Evolutionary conservation across 1,284 basidiomycete species (phyloP).

Genomic region (Athelia sp.): DNA sequence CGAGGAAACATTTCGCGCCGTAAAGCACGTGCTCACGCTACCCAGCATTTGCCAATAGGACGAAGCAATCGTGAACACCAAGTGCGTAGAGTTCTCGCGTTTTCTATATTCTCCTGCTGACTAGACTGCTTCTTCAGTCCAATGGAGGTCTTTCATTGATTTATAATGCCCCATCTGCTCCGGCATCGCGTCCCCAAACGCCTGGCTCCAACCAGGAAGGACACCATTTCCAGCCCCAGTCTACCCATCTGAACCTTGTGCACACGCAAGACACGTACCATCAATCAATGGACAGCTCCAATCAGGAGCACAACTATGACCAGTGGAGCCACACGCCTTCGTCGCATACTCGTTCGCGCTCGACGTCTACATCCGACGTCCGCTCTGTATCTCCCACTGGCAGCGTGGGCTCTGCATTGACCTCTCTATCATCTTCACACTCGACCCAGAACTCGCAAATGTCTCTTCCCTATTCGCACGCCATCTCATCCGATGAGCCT

Average conservation of each 20-base stretch:
- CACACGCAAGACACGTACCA: background rate
- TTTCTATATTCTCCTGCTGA: background rate
- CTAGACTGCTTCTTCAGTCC: too few relatives aligned
- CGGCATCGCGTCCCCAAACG: background rate
- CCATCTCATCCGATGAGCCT: constrained; percentile 11
- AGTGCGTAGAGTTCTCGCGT: background rate
- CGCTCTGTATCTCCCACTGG: constrained; percentile 59
- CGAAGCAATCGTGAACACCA: background rate
- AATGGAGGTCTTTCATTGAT: background rate
- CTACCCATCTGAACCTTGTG: background rate
- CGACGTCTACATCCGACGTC: constrained; percentile 34
- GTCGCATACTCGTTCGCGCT: constrained; percentile 39
- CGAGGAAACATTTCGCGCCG: background rate
- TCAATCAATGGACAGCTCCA: constrained; percentile 15
- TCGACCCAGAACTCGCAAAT: constrained; percentile 18
- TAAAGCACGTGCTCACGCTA: background rate
- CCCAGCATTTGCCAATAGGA: background rate
- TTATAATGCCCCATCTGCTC: background rate
- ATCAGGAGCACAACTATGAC: constrained; percentile 28
- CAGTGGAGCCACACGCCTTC: constrained; percentile 30
- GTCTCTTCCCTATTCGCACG: constrained; percentile 9
- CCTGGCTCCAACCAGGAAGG: background rate
- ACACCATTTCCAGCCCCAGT: background rate
- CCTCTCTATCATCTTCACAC: constrained; percentile 42
- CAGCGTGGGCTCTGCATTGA: constrained; percentile 48